Evolutionary conservation across 306 rosid species (phyloP).

Genomic region (Hylodesmum podocarpum): DNA sequence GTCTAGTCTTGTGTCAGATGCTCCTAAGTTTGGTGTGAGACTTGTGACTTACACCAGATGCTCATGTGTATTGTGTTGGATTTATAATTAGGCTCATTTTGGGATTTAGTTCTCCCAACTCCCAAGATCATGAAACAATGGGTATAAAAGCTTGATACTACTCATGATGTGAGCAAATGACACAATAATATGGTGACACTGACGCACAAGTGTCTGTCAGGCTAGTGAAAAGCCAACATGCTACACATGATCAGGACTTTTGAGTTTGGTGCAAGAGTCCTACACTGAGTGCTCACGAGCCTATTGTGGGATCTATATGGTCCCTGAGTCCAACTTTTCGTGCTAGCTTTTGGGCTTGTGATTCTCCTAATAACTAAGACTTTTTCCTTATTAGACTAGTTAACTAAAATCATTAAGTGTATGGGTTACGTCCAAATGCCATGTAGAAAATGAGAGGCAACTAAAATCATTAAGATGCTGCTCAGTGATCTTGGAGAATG

Average conservation of each 20-base stretch:
- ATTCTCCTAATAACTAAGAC: neutral
- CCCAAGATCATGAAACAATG: neutral
- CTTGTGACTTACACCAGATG: neutral
- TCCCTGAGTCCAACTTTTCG: neutral
- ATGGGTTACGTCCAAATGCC: neutral
- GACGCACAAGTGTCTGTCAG: neutral
- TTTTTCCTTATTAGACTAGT: neutral
- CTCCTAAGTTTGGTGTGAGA: neutral
- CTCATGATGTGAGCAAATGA: neutral
- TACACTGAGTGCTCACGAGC: neutral
- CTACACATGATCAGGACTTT: neutral
- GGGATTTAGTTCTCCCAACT: neutral
- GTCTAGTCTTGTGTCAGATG: neutral
- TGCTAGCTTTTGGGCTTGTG: neutral
- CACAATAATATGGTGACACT: neutral
- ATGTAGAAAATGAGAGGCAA: neutral
- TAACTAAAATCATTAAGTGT: neutral
- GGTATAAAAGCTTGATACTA: neutral
- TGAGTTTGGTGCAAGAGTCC: neutral
- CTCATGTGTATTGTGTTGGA: neutral
- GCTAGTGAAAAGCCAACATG: neutral
- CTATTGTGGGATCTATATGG: neutral
- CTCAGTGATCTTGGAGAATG: neutral
- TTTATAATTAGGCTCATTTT: neutral
- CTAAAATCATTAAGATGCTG: neutral